These are phyloP conservation scores for Xerocomellus dryophilus DNA, from an alignment of 768 basidiomycete genomes.

Conservation along the genomic window DNA sequence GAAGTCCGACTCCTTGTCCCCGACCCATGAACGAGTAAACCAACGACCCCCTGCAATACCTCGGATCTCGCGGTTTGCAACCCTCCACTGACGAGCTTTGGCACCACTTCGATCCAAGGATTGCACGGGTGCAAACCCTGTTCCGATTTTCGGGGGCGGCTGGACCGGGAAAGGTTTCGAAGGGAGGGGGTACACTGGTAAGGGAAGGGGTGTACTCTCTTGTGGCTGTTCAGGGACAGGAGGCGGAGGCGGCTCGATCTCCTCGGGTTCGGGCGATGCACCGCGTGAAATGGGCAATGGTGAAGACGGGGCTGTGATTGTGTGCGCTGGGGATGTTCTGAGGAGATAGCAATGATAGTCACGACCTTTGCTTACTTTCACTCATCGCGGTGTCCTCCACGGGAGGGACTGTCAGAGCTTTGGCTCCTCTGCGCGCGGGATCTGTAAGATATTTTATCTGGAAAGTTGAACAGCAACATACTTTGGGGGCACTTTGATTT, in stretches of 20 bases:
- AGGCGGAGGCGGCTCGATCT: slow-evolving; percentile 26
- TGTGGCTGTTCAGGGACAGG: slow-evolving; percentile 34
- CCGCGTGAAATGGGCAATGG: slow-evolving; percentile 43
- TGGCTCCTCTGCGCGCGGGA: slow-evolving; percentile 28
- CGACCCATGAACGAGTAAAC: slow-evolving; percentile 81
- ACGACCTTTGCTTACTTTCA: slow-evolving; percentile 49
- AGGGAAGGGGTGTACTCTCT: slow-evolving; percentile 47
- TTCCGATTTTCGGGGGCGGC: slow-evolving; percentile 69
- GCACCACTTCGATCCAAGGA: slow-evolving; percentile 63
- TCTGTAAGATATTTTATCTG: background rate
- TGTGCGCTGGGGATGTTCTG: slow-evolving; percentile 43
- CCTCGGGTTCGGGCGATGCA: slow-evolving; percentile 52
- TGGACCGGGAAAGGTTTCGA: slow-evolving; percentile 83
- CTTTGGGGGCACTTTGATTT: slow-evolving; percentile 31
- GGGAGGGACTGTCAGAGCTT: slow-evolving; percentile 33
- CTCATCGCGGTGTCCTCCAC: slow-evolving; percentile 54
- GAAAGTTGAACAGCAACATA: slow-evolving; percentile 11
- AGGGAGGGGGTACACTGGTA: slow-evolving; percentile 75
- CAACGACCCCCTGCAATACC: slow-evolving; percentile 83
- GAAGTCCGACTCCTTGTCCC: slow-evolving; percentile 73
- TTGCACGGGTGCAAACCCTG: slow-evolving; percentile 65
- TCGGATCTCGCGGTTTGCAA: slow-evolving; percentile 71
- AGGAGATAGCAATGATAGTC: background rate
- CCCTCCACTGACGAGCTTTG: slow-evolving; percentile 69
- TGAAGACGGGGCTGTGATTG: slow-evolving; percentile 72